Conservation (phyloP, 805 yeast species). For the Ogataea ganodermae region DNA sequence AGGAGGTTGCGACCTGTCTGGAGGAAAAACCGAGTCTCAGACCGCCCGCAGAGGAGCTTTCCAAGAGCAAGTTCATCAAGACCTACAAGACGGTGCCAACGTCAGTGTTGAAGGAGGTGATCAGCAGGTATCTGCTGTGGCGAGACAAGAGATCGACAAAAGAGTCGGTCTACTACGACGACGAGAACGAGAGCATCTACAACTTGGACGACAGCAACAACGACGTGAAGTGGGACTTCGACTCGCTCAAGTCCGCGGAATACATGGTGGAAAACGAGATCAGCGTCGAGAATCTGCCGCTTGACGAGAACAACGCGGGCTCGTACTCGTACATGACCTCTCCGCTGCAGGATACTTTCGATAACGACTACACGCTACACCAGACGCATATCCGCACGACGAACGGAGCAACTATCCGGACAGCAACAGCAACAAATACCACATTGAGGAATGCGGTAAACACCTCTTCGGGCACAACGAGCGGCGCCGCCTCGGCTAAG, state of each 20-base stretch:
- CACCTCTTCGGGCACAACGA: constrained; percentile 11
- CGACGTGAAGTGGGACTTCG: constrained; percentile 86
- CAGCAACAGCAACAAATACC: constrained; percentile 17
- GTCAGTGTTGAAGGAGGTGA: constrained; percentile 64
- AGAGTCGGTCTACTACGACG: constrained; percentile 49
- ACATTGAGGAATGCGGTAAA: constrained; percentile 22
- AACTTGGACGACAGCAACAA: constrained; percentile 31
- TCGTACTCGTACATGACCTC: constrained; percentile 1
- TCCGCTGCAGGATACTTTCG: constrained; percentile 14
- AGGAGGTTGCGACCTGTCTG: constrained; percentile 84
- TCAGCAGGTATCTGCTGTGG: constrained; percentile 72
- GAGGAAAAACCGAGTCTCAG: constrained; percentile 93
- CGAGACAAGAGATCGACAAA: constrained; percentile 64
- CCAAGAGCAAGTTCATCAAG: constrained; percentile 72
- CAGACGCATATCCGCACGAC: constrained; percentile 20
- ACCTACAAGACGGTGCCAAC: constrained; percentile 63
- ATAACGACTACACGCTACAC: constrained; percentile 20
- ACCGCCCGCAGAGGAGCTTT: constrained; percentile 80
- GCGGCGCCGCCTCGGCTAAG: constrained; percentile 23
- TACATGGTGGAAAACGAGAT: constrained; percentile 74
- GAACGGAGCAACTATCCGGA: constrained; percentile 24
- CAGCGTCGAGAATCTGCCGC: constrained; percentile 33
- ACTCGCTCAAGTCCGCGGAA: constrained; percentile 72
- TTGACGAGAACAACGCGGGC: constrained; percentile 5
- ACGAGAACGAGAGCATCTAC: constrained; percentile 39